Conservation (phyloP, 306 rosid genomes). For the Fragaria ananassa region DNA sequence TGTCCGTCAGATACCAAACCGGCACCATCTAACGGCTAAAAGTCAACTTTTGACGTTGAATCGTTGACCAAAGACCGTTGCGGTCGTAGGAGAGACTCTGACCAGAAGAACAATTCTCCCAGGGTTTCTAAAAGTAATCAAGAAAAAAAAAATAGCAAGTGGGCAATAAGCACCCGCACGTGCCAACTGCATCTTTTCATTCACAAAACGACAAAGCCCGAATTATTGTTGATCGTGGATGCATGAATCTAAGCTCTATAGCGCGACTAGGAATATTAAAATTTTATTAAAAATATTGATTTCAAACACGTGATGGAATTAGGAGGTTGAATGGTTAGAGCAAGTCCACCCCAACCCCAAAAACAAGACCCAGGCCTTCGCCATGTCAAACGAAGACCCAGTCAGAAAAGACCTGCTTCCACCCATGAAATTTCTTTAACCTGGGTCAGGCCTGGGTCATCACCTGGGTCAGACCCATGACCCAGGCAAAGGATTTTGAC, state of each 20-base stretch:
- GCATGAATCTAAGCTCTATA: neutral
- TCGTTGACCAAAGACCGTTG: constrained; percentile 44
- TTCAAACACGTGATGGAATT: constrained; percentile 35
- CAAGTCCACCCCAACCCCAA: no score
- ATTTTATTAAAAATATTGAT: neutral
- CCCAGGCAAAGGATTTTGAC: no score
- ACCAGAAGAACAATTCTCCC: constrained; percentile 19
- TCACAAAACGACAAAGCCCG: neutral
- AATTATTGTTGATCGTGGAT: neutral
- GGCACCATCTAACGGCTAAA: neutral
- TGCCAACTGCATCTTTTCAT: neutral
- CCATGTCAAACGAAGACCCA: no score
- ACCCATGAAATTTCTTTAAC: no score
- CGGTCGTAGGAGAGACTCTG: constrained; percentile 40
- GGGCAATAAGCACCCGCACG: neutral
- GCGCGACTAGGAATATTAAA: neutral
- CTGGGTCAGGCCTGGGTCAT: no score
- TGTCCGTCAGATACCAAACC: neutral
- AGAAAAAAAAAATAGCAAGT: neutral
- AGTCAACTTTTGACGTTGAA: constrained; percentile 36
- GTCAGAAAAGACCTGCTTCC: no score
- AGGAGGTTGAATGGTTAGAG: constrained; percentile 21
- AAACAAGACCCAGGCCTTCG: no score
- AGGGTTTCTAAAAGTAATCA: neutral
- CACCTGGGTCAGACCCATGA: no score